These are phyloP conservation scores for Annulohypoxylon nitens DNA, from an alignment of 495 filamentous ascomycete genomes.

Conservation along the genomic window DNA sequence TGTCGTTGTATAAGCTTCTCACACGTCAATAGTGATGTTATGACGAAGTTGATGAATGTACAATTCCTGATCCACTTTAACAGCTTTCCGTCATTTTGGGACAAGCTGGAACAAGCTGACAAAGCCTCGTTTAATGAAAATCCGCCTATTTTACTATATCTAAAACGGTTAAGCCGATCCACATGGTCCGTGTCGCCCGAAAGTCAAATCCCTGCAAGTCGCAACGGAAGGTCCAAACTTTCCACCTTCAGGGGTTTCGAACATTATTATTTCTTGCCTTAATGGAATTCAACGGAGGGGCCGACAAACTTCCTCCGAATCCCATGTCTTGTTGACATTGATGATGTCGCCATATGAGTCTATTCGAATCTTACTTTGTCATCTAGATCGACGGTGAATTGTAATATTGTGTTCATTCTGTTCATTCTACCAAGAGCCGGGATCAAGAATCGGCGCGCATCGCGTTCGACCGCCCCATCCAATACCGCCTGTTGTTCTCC, in stretches of 20 bases:
- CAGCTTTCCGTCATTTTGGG: constrained; percentile 21
- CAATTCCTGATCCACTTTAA: constrained; percentile 20
- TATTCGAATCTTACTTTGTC: neutral
- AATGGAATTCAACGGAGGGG: constrained; percentile 68
- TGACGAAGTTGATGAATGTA: constrained; percentile 5
- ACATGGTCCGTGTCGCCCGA: constrained; percentile 11
- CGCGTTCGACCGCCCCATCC: constrained; percentile 47
- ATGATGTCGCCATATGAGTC: constrained; percentile 45
- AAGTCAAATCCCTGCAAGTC: constrained; percentile 29
- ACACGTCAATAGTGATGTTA: constrained; percentile 17
- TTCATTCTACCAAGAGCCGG: constrained; percentile 23
- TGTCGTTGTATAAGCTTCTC: neutral
- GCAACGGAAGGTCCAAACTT: constrained; percentile 34
- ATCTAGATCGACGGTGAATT: constrained; percentile 18
- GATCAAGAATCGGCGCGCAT: constrained; percentile 49
- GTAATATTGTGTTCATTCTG: constrained; percentile 7
- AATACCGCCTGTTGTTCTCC: constrained; percentile 42
- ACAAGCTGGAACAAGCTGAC: constrained; percentile 12
- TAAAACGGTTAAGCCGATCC: neutral
- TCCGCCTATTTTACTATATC: neutral
- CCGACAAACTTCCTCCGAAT: constrained; percentile 85
- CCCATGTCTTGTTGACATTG: constrained; percentile 55
- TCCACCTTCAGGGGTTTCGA: constrained; percentile 31
- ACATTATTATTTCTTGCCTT: constrained; percentile 5
- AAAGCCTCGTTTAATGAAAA: constrained; percentile 24